A percentile compares a stretch with the other conserved stretches of the same genome.
Conservation (phyloP, 2,329 filamentous ascomycete genomes). For the Ophiostoma ulmi region DNA sequence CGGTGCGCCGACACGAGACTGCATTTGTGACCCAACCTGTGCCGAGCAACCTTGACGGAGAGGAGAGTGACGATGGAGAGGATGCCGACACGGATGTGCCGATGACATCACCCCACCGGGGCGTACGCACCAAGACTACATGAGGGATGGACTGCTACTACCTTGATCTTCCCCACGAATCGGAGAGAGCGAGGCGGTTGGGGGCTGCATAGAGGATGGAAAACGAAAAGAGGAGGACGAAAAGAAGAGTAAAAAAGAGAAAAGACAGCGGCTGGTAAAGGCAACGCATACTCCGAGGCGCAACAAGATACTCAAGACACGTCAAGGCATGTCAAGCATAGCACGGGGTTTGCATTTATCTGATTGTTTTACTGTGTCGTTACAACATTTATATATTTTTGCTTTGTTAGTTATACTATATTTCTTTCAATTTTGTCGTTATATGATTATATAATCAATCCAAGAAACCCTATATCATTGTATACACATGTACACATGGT, state of each 20-base stretch:
- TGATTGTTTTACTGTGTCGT: background rate
- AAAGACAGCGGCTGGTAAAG: background rate
- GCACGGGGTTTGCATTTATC: background rate
- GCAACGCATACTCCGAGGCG: background rate
- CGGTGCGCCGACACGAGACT: constrained; percentile 20
- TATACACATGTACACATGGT: too few relatives aligned
- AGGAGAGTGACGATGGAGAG: background rate
- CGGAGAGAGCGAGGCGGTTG: background rate
- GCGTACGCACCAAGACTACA: constrained; percentile 19
- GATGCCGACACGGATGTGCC: constrained; percentile 25
- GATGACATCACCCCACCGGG: background rate
- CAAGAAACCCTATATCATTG: too few relatives aligned
- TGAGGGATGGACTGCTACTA: constrained; percentile 1
- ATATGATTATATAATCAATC: background rate
- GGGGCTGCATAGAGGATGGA: background rate
- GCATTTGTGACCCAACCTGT: background rate
- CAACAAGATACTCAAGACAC: background rate
- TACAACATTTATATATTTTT: background rate
- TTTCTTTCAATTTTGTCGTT: background rate
- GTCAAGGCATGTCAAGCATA: background rate
- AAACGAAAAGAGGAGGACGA: too few relatives aligned
- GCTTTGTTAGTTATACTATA: background rate
- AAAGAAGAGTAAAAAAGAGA: background rate
- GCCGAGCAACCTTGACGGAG: background rate
- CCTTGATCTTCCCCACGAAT: background rate